Conservation (phyloP, 805 yeast species). For the Cyberlindnera petersonii region DNA sequence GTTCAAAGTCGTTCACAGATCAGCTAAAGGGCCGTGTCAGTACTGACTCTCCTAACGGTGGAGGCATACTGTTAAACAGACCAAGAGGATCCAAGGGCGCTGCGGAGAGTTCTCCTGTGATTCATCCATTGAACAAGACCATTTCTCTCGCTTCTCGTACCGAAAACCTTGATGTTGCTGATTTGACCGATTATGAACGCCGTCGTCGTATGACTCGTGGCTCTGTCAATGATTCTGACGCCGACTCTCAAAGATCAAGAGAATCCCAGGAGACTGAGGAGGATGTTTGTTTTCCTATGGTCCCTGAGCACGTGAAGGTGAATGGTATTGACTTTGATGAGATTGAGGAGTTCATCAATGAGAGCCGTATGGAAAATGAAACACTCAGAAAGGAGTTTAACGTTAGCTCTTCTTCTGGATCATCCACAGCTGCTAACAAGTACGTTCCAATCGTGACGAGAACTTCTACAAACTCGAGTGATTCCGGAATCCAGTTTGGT, state of each 20-base stretch:
- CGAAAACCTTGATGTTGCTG: slow-evolving; percentile 33
- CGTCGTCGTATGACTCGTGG: slow-evolving; percentile 32
- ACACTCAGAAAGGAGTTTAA: slow-evolving; percentile 24
- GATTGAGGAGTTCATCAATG: slow-evolving; percentile 73
- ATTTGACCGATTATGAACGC: slow-evolving; percentile 32
- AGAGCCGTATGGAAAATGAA: slow-evolving; percentile 49
- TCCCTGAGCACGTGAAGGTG: slow-evolving; percentile 55
- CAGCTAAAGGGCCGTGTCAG: slow-evolving; percentile 35
- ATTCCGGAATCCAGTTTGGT: slow-evolving; percentile 38
- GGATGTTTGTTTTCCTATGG: slow-evolving; percentile 96
- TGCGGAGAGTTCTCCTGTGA: slow-evolving; percentile 22
- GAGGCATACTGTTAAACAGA: slow-evolving; percentile 30
- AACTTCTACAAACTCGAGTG: slow-evolving; percentile 11
- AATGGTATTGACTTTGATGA: slow-evolving; percentile 90
- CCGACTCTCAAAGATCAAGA: slow-evolving; percentile 68
- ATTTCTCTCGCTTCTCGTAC: slow-evolving; percentile 23
- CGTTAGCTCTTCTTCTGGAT: slow-evolving; percentile 29
- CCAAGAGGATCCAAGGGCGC: slow-evolving; percentile 19
- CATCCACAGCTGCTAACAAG: slow-evolving; percentile 54
- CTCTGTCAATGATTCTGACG: slow-evolving; percentile 52
- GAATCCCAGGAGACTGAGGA: slow-evolving; percentile 90
- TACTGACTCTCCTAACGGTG: slow-evolving; percentile 27
- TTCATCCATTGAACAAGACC: slow-evolving; percentile 22
- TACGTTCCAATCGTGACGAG: slow-evolving; percentile 46
- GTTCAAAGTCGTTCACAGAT: slow-evolving; percentile 36